Evolutionary conservation across 208 protist genomes (phyloP).

Genomic region (Leishmania martiniquensis): DNA sequence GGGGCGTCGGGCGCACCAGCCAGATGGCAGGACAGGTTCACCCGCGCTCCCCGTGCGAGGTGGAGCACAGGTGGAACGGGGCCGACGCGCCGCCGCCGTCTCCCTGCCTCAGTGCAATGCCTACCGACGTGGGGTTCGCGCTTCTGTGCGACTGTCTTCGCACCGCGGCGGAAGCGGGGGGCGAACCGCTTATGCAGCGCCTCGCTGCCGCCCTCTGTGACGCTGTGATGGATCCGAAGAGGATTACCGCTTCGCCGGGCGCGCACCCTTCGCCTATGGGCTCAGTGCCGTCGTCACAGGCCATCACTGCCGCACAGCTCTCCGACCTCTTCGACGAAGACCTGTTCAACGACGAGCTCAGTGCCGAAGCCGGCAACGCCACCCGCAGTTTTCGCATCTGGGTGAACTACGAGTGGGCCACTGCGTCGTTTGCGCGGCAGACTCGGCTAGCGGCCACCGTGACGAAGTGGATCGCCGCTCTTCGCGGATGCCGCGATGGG

Average conservation of each 20-base stretch:
- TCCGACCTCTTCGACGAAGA: slow-evolving; percentile 28
- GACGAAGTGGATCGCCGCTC: slow-evolving; percentile 25
- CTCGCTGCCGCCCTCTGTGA: slow-evolving; percentile 8
- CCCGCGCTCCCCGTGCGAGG: background rate
- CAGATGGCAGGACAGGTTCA: slow-evolving; percentile 3
- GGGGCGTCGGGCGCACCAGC: background rate
- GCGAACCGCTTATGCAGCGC: slow-evolving; percentile 3
- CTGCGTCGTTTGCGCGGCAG: slow-evolving; percentile 68
- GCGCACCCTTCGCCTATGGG: background rate
- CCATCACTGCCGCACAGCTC: slow-evolving; percentile 18
- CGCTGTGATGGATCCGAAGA: background rate
- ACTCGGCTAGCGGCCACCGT: slow-evolving; percentile 32
- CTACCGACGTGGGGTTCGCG: slow-evolving; percentile 22
- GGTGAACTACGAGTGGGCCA: slow-evolving; percentile 64
- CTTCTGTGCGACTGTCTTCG: slow-evolving; percentile 16
- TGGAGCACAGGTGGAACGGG: background rate
- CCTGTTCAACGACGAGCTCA: slow-evolving; percentile 25
- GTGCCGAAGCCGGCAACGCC: slow-evolving; percentile 47
- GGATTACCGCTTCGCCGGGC: background rate
- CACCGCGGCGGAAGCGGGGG: slow-evolving; percentile 3
- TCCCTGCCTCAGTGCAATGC: background rate
- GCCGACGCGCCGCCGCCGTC: background rate
- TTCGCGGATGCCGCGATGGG: slow-evolving; percentile 8
- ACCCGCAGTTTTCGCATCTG: slow-evolving; percentile 69
- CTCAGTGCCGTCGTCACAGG: background rate